Evolutionary conservation across 2,329 filamentous ascomycete species (phyloP).

Genomic region (Plectosphaerella plurivora): DNA sequence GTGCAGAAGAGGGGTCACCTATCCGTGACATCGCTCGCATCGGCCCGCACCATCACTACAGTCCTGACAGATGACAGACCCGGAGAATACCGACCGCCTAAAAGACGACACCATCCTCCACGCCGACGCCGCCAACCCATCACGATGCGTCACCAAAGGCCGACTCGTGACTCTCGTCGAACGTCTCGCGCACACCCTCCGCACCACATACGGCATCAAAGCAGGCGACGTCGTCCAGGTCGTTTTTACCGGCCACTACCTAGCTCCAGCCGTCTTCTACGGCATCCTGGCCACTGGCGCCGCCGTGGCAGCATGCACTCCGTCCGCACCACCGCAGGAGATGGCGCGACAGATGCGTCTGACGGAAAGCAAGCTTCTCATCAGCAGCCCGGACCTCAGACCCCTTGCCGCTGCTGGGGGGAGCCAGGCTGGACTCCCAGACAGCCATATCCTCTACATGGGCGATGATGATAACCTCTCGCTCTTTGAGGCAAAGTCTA

Average conservation of each 20-base stretch:
- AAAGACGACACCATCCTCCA: constrained; percentile 49
- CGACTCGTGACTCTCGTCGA: constrained; percentile 42
- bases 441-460: constrained; percentile 19
- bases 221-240: constrained; percentile 46
- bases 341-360: constrained; percentile 39
- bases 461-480: constrained; percentile 13
- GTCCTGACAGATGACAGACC: constrained; percentile 1
- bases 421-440: constrained; percentile 35
- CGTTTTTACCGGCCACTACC: constrained; percentile 51
- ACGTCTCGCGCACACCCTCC: constrained; percentile 50
- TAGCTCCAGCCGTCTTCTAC: constrained; percentile 49
- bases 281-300: constrained; percentile 55
- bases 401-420: constrained; percentile 44
- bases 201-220: constrained; percentile 44
- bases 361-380: constrained; percentile 30
- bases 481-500: constrained; percentile 21
- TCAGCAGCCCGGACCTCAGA: constrained; percentile 43
- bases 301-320: constrained; percentile 51
- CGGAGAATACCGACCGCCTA: constrained; percentile 3
- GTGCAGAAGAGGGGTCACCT: background rate
- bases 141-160: constrained; percentile 48
- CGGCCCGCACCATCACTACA: no score
- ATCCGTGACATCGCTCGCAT: no score
- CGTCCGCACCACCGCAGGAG: constrained; percentile 44
- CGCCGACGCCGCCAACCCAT: constrained; percentile 51